Evolutionary conservation across 306 rosid genomes (phyloP).

Genomic region (Neltuma alba): DNA sequence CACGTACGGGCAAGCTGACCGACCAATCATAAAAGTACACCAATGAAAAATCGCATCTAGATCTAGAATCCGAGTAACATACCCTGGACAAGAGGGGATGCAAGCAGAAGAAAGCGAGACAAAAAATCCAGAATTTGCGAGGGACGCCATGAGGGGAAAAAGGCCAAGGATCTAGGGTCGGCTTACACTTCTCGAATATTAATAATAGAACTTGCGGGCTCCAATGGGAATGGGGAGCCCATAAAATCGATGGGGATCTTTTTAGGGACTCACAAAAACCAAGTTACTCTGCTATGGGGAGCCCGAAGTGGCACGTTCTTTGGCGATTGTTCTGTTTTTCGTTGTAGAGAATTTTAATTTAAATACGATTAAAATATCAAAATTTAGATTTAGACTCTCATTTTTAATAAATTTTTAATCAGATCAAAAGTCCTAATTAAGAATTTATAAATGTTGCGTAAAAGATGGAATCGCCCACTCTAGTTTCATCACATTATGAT

Average conservation of each 20-base stretch:
- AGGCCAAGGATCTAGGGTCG: slow-evolving; percentile 30
- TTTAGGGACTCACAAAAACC: too few species aligned
- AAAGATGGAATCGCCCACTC: too few species aligned
- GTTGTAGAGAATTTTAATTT: too few species aligned
- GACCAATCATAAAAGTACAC: neutral
- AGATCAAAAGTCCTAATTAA: too few species aligned
- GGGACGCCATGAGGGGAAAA: slow-evolving; percentile 36
- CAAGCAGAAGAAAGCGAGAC: slow-evolving; percentile 58
- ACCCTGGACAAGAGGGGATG: slow-evolving; percentile 63
- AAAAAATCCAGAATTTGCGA: slow-evolving; percentile 53
- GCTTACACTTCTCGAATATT: neutral
- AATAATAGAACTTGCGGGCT: neutral
- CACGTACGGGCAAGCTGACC: neutral
- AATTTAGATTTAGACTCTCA: too few species aligned
- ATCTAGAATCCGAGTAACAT: slow-evolving; percentile 34
- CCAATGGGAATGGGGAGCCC: neutral
- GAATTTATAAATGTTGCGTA: too few species aligned
- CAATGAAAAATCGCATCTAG: slow-evolving; percentile 33
- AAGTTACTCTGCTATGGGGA: neutral
- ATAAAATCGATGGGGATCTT: neutral
- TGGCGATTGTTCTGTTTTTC: too few species aligned
- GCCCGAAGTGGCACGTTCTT: neutral
- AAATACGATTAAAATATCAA: too few species aligned
- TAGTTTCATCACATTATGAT: too few species aligned
- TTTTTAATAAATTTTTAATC: too few species aligned